Conservation (phyloP, 495 filamentous ascomycete species). For the Aspergillus leporis region DNA sequence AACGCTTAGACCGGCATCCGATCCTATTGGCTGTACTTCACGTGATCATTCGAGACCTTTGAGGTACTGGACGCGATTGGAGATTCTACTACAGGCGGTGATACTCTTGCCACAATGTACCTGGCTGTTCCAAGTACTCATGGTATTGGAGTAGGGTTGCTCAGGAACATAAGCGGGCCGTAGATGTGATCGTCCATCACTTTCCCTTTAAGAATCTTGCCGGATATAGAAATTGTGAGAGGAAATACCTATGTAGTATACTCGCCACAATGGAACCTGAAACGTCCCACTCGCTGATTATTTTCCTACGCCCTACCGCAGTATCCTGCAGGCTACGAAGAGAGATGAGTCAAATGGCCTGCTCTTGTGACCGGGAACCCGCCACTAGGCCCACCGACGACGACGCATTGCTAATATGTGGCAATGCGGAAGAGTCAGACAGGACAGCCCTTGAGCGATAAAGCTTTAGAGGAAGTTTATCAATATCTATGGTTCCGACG, state of each 20-base stretch:
- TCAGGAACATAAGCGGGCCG: background rate
- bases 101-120: constrained; percentile 1
- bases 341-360: background rate
- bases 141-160: background rate
- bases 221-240: background rate
- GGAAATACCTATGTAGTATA: background rate
- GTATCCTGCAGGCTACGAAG: background rate
- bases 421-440: too few relatives aligned
- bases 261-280: background rate
- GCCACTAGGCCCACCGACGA: too few relatives aligned
- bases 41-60: background rate
- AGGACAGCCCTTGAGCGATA: too few relatives aligned
- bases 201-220: background rate
- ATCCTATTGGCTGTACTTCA: too few relatives aligned
- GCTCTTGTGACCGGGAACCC: background rate
- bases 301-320: background rate
- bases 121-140: background rate
- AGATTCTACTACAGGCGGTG: background rate
- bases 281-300: background rate
- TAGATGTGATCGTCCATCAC: background rate
- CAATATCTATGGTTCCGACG: background rate
- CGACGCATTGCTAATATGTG: too few relatives aligned
- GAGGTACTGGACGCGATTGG: background rate
- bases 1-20: too few relatives aligned
- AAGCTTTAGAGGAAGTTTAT: too few relatives aligned